Conservation (phyloP, 352 stramenopile species). For the Phytophthora pini region DNA sequence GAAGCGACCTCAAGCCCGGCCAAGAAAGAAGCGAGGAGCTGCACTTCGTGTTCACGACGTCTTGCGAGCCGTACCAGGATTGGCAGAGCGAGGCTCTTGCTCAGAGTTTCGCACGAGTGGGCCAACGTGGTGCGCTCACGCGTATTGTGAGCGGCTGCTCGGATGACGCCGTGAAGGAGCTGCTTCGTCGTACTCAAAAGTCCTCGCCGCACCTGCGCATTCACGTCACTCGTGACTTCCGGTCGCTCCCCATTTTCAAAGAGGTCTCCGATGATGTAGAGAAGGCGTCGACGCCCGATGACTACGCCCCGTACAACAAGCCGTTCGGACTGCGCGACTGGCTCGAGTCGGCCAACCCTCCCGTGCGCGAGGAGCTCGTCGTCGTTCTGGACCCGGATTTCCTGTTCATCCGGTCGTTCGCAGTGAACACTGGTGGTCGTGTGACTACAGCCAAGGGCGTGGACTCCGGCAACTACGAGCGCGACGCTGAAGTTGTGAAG, state of each 20-base stretch:
- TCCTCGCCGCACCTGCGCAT: constrained; percentile 56
- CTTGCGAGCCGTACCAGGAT: constrained; percentile 65
- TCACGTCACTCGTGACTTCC: constrained; percentile 66
- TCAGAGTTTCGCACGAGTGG: constrained; percentile 64
- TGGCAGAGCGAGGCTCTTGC: constrained; percentile 81
- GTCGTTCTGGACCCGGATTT: constrained; percentile 80
- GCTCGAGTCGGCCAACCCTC: constrained; percentile 68
- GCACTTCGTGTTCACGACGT: constrained; percentile 82
- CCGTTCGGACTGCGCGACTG: constrained; percentile 79
- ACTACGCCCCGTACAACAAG: constrained; percentile 72
- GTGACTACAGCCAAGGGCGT: constrained; percentile 60
- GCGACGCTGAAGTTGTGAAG: constrained; percentile 68
- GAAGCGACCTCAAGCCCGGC: constrained; percentile 35
- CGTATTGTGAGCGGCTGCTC: constrained; percentile 75
- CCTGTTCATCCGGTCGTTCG: constrained; percentile 71
- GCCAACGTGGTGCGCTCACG: constrained; percentile 68
- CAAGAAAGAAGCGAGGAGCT: constrained; percentile 62
- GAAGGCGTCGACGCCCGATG: constrained; percentile 41
- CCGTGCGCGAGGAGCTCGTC: constrained; percentile 56
- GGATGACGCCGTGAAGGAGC: constrained; percentile 43
- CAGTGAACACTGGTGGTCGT: constrained; percentile 62
- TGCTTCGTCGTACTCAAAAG: constrained; percentile 43
- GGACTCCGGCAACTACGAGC: constrained; percentile 67
- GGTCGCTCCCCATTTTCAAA: constrained; percentile 38
- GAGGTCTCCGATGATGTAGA: constrained; percentile 26